Evolutionary conservation across 495 filamentous ascomycete genomes (phyloP), one percentile per base, ranked within the genome.

Genomic region (Lepraria neglecta): DNA sequence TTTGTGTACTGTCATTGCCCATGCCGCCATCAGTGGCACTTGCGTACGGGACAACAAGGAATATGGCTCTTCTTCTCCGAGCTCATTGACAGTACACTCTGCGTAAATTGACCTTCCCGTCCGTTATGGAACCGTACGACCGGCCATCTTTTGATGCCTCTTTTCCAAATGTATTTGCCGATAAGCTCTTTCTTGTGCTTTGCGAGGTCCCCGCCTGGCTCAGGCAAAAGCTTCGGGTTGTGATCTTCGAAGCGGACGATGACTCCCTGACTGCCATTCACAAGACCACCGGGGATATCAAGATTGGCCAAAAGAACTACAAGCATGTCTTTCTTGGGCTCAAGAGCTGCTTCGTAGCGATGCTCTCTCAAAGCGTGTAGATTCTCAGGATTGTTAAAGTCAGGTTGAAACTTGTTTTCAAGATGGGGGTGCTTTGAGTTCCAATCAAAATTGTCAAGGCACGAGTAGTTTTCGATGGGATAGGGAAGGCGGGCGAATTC

Each of bases 1-100:
- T 73, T 97, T 98, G 77, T 98, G 94, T 61, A 98, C 95, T 3
- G 90, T 94, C 33, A 97, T 75, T 19, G 94, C 94, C 94, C 94
- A 97, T 0, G 92, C 94, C 6, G 97, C 79, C 56, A 96, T 95
- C 43, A 98, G 78, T 1, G 94, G 89, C 50, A 92, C 67, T 69
- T 92, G 89, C 7, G 73, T 76, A 35, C 89, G 40, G 3, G 67
- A 68, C 3, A 61, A 27, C 4, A 61, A 48, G 27, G 57, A 61
- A 11, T 56, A 67, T 71, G 77, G 76, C 35, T 66, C 24, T 19
- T 69, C 63, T 42, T 79, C 73, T 5, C 82, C 81, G 0, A 79
- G 54, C 33, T 79, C 74, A 42, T 70, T 73, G 10, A 82, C 61
- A 6, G 72, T 72, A 67, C 79, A 83, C 6, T 80, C 68, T 0